Evolutionary conservation across 2,329 filamentous ascomycete genomes (phyloP).

Genomic region (Trichoderma sp.): DNA sequence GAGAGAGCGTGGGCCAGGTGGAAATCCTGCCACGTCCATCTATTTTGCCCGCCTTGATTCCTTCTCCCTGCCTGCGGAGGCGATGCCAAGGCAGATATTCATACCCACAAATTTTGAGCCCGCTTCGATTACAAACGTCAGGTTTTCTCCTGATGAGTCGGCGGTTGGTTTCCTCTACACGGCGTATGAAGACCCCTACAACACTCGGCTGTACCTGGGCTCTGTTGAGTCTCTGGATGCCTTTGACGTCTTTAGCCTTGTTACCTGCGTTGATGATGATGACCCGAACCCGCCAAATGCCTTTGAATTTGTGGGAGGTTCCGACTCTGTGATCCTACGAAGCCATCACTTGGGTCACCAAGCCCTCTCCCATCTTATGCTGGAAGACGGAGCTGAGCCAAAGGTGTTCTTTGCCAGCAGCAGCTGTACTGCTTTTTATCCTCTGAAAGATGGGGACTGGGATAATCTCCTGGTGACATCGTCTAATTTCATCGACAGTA

Average conservation of each 20-base stretch:
- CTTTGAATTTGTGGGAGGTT: conserved; percentile 44
- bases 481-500: conserved; percentile 45
- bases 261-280: conserved; percentile 1
- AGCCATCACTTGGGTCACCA: conserved; percentile 42
- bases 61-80: conserved; percentile 35
- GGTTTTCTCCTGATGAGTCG: conserved; percentile 45
- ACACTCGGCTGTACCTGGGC: conserved; percentile 40
- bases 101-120: conserved; percentile 27
- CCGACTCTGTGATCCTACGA: conserved; percentile 41
- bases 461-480: conserved; percentile 44
- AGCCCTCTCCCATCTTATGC: conserved; percentile 41
- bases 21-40: conserved; percentile 33
- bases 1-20: conserved; percentile 20
- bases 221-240: conserved; percentile 30
- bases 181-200: conserved; percentile 33
- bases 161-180: conserved; percentile 43
- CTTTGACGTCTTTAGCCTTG: conserved; percentile 25
- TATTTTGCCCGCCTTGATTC: conserved; percentile 43
- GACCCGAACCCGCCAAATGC: conserved; percentile 36
- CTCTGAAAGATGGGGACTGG: conserved; percentile 35
- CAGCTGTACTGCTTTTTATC: conserved; percentile 38
- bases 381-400: conserved; percentile 38
- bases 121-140: conserved; percentile 36
- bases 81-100: conserved; percentile 36
- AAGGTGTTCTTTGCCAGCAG: conserved; percentile 36